These are phyloP conservation scores for Salix udensis DNA, from an alignment of 345 rosid genomes.

Conservation along the genomic window DNA sequence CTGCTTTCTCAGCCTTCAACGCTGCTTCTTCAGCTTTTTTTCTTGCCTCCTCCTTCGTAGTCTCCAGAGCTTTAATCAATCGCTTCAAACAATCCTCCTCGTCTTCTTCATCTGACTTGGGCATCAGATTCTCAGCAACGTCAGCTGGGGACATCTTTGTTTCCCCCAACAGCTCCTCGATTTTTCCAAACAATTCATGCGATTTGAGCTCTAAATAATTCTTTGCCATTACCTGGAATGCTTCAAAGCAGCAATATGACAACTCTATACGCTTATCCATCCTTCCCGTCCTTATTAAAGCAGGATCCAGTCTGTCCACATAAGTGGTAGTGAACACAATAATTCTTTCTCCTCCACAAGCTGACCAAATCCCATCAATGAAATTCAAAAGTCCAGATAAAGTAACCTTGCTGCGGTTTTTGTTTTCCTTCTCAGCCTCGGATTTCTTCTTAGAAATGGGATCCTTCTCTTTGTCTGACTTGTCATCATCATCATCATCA, in stretches of 20 bases:
- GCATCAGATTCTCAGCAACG: slow-evolving; percentile 15
- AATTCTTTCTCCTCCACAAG: slow-evolving; percentile 15
- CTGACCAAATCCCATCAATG: slow-evolving; percentile 18
- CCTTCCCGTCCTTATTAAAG: slow-evolving; percentile 16
- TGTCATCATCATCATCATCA: background rate
- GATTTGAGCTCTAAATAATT: slow-evolving; percentile 4
- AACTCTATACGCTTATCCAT: slow-evolving; percentile 14
- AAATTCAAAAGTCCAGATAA: slow-evolving; percentile 12
- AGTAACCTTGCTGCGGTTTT: background rate
- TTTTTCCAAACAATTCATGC: background rate
- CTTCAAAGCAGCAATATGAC: slow-evolving; percentile 16
- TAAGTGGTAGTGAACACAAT: slow-evolving; percentile 20
- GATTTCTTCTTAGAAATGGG: background rate
- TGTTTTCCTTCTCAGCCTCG: background rate
- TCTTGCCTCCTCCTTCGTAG: slow-evolving; percentile 1
- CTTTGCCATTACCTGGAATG: slow-evolving; percentile 8
- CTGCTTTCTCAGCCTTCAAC: slow-evolving; percentile 5
- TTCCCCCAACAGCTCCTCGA: slow-evolving; percentile 9
- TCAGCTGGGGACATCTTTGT: slow-evolving; percentile 13
- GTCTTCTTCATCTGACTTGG: background rate
- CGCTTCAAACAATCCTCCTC: slow-evolving; percentile 1
- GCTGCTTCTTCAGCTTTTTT: background rate
- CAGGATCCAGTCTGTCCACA: slow-evolving; percentile 21
- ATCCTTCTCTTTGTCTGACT: background rate
- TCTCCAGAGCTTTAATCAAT: slow-evolving; percentile 10